These are phyloP conservation scores for Danielia reshetovae DNA, from an alignment of 805 yeast species.

Conservation along the genomic window DNA sequence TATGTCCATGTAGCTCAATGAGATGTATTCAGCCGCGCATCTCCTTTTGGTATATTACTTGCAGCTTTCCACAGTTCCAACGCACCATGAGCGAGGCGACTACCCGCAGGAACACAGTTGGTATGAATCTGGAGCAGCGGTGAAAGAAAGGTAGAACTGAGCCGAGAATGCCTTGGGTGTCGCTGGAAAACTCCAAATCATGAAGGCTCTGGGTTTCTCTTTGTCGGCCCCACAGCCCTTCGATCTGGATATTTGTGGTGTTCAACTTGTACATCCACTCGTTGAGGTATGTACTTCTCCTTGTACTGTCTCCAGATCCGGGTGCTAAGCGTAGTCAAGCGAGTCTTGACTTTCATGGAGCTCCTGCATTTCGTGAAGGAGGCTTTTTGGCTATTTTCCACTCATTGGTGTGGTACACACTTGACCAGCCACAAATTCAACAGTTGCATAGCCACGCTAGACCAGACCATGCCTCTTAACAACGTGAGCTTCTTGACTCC, in stretches of 20 bases:
- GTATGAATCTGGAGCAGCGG: too few relatives aligned
- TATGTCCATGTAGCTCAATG: too few relatives aligned
- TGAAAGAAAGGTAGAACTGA: too few relatives aligned
- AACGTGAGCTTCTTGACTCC: constrained; percentile 67
- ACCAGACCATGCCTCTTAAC: constrained; percentile 58
- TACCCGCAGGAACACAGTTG: too few relatives aligned
- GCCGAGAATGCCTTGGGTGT: too few relatives aligned
- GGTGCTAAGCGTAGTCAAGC: constrained; percentile 56
- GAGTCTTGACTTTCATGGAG: constrained; percentile 61
- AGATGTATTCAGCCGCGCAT: too few relatives aligned
- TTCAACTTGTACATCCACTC: constrained; percentile 78
- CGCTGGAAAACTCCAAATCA: too few relatives aligned
- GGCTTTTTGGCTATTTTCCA: constrained; percentile 66
- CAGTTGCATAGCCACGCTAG: constrained; percentile 53
- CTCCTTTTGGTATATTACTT: too few relatives aligned
- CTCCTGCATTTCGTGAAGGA: constrained; percentile 67
- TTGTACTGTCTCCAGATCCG: constrained; percentile 54
- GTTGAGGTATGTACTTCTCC: constrained; percentile 67
- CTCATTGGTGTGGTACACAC: constrained; percentile 56
- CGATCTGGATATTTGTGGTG: constrained; percentile 76
- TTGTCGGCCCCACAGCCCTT: constrained; percentile 70
- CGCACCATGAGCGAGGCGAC: too few relatives aligned
- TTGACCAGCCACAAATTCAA: constrained; percentile 31
- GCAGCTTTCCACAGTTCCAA: too few relatives aligned
- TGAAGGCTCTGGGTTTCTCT: too few relatives aligned